These are phyloP conservation scores for Boletus rufocinnamomeus DNA, from an alignment of 768 basidiomycete genomes.

Conservation along the genomic window DNA sequence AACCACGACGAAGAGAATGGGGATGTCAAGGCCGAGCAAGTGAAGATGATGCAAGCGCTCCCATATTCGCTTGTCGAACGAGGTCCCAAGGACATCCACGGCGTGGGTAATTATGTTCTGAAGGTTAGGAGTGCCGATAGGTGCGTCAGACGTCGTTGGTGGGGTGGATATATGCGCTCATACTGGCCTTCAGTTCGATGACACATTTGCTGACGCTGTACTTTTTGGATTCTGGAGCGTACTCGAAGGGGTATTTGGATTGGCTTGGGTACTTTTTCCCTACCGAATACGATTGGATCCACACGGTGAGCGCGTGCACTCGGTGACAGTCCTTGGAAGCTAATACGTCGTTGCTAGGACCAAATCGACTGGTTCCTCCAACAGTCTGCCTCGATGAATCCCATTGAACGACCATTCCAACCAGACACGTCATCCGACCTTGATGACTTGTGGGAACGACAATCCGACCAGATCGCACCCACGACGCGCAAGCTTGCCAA, in stretches of 20 bases:
- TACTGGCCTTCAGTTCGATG: conserved; percentile 59
- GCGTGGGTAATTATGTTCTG: conserved; percentile 89
- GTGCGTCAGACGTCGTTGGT: conserved; percentile 46
- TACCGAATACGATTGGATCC: conserved; percentile 86
- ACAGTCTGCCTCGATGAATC: conserved; percentile 71
- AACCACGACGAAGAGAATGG: conserved; percentile 90
- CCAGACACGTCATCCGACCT: conserved; percentile 59
- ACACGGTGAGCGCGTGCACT: conserved; percentile 45
- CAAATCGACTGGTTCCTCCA: conserved; percentile 93
- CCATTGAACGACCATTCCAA: conserved; percentile 80
- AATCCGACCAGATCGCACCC: conserved; percentile 61
- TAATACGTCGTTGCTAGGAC: conserved; percentile 33
- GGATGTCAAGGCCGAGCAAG: conserved; percentile 59
- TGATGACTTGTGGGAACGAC: conserved; percentile 66
- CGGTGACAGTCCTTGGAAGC: not conserved
- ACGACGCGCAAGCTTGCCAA: conserved; percentile 66
- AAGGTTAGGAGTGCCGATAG: conserved; percentile 83
- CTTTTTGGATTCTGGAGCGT: conserved; percentile 87
- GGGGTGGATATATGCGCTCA: conserved; percentile 7
- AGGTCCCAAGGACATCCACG: conserved; percentile 84
- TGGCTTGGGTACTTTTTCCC: conserved; percentile 62
- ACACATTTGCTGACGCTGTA: conserved; percentile 90
- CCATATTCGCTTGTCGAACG: conserved; percentile 83
- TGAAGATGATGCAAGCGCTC: conserved; percentile 69
- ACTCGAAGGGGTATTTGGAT: conserved; percentile 59